Conservation (phyloP, 768 basidiomycete genomes). For the Kwoniella pini region DNA sequence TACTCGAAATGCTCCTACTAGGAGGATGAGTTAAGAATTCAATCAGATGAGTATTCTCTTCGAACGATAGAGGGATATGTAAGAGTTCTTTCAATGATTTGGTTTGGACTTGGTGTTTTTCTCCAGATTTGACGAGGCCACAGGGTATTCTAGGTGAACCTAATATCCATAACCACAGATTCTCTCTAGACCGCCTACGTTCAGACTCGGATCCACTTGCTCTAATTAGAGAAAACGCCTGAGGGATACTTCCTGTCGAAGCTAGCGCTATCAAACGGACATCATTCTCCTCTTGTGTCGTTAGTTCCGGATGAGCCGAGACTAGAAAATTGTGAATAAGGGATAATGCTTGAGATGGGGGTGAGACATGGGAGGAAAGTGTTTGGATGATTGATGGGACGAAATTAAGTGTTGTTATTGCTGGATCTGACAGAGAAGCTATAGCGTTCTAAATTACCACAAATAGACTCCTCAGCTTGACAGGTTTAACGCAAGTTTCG, state of each 20-base stretch:
- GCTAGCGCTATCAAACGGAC: slow-evolving; percentile 21
- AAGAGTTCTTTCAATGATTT: slow-evolving; percentile 30
- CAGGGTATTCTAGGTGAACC: slow-evolving; percentile 24
- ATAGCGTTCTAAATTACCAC: slow-evolving; percentile 32
- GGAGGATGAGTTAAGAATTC: slow-evolving; percentile 43
- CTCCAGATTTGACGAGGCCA: too few species aligned
- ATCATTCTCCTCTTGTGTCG: slow-evolving; percentile 18
- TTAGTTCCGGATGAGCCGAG: slow-evolving; percentile 11
- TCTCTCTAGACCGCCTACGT: slow-evolving; percentile 20
- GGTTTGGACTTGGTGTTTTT: slow-evolving; percentile 18
- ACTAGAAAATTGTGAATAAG: slow-evolving; percentile 33
- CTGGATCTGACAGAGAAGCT: slow-evolving; percentile 34
- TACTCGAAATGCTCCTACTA: slow-evolving; percentile 14
- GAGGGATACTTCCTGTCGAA: slow-evolving; percentile 21
- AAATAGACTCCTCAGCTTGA: too few species aligned
- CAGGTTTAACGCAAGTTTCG: too few species aligned
- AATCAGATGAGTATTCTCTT: slow-evolving; percentile 38
- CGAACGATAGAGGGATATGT: slow-evolving; percentile 37
- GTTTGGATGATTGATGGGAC: slow-evolving; percentile 32
- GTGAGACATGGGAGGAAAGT: slow-evolving; percentile 33
- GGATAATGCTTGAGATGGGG: slow-evolving; percentile 25
- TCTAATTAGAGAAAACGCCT: slow-evolving; percentile 39
- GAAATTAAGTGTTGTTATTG: slow-evolving; percentile 42
- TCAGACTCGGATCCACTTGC: slow-evolving; percentile 5
- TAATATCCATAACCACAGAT: slow-evolving; percentile 36